Evolutionary conservation across 139 green algal genomes (phyloP).

Genomic region (Desmodesmus armatus): DNA sequence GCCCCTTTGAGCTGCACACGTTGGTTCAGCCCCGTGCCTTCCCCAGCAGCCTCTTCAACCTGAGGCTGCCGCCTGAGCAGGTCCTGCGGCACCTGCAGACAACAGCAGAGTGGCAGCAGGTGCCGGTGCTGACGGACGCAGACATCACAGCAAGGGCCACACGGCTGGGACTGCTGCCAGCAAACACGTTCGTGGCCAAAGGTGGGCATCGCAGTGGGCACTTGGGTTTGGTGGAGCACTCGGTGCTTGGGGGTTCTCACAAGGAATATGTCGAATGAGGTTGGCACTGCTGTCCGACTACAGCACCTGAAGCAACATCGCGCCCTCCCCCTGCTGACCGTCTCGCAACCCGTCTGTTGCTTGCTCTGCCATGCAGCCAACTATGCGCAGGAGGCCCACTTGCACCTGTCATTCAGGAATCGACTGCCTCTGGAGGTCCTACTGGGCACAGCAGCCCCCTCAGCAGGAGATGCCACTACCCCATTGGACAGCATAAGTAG

Average conservation of each 20-base stretch:
- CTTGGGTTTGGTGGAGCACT: too few species aligned
- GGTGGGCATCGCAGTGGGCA: too few species aligned
- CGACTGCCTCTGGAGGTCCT: neutral
- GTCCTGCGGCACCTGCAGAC: conserved; percentile 8
- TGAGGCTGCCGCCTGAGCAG: conserved; percentile 18
- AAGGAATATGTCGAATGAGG: too few species aligned
- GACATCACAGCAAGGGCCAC: conserved; percentile 4
- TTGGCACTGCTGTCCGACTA: too few species aligned
- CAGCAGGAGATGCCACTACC: neutral
- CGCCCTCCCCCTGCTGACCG: too few species aligned
- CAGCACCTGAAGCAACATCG: too few species aligned
- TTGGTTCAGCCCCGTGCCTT: neutral
- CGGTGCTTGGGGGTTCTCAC: too few species aligned
- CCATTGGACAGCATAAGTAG: too few species aligned
- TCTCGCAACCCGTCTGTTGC: neutral
- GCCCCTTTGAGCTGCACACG: conserved; percentile 10
- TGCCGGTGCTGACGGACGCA: conserved; percentile 17
- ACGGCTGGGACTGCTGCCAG: conserved; percentile 28
- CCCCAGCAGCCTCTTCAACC: conserved; percentile 2
- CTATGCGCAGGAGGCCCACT: neutral
- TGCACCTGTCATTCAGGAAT: conserved; percentile 5
- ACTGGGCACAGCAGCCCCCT: neutral
- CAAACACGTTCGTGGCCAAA: too few species aligned
- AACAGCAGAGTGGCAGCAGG: conserved; percentile 5
- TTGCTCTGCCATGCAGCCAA: neutral